Percentiles rank a stretch among this genome's conserved stretches.
phyloP scores from a whole-genome alignment of 208 protist species.

The Phytomonas sp. region DNA sequence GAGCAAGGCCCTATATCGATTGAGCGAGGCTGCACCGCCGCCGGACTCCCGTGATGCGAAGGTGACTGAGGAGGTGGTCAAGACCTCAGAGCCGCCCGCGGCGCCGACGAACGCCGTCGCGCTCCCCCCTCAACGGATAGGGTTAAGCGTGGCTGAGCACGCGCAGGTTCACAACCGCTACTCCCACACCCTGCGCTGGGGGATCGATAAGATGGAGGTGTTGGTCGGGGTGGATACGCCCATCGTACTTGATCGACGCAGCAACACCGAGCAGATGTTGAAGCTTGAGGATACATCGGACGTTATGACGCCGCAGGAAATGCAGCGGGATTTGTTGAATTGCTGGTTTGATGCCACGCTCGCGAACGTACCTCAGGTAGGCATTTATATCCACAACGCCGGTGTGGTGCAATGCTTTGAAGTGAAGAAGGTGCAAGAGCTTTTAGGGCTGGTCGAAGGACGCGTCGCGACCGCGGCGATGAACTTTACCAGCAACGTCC shows the following conservation, averaged over 20 bases:
- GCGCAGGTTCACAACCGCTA: conserved; percentile 25
- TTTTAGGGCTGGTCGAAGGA: conserved; percentile 51
- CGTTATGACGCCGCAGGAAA: conserved; percentile 10
- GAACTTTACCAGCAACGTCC: conserved; percentile 65
- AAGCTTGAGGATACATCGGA: conserved; percentile 32
- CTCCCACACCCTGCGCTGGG: conserved; percentile 62
- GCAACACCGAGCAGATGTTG: conserved; percentile 61
- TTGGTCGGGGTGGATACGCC: conserved; percentile 78
- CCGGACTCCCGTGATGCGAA: neutral
- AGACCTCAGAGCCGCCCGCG: conserved; percentile 2
- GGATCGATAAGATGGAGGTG: conserved; percentile 62
- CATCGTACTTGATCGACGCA: conserved; percentile 50
- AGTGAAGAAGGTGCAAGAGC: conserved; percentile 58
- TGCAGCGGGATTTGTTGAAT: conserved; percentile 49
- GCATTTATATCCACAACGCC: conserved; percentile 68
- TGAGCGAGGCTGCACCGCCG: conserved; percentile 20
- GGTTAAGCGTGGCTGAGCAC: conserved; percentile 1
- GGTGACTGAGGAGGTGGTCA: neutral
- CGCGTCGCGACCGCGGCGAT: conserved; percentile 70
- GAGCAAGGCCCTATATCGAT: conserved; percentile 71
- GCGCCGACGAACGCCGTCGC: neutral
- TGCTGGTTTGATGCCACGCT: conserved; percentile 82
- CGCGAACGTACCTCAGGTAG: conserved; percentile 70
- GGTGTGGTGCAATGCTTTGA: conserved; percentile 70
- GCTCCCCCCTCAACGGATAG: neutral